These are phyloP conservation scores for Trichoderma aggressivum DNA, from an alignment of 2,329 filamentous ascomycete genomes.

Conservation along the genomic window DNA sequence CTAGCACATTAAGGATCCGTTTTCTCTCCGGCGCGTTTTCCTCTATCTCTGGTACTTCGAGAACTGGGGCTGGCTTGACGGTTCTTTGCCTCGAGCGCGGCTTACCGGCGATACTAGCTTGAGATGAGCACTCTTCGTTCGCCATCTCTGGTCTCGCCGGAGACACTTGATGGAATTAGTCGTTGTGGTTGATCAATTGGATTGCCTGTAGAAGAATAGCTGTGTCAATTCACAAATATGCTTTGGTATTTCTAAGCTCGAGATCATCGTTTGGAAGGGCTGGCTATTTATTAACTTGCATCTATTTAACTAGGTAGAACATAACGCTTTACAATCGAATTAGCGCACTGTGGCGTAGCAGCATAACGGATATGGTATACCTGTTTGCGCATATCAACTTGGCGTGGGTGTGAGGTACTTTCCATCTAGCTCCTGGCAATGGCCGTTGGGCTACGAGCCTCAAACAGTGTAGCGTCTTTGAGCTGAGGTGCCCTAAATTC, in stretches of 20 bases:
- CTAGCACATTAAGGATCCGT: slow-evolving; percentile 51
- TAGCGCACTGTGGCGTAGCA: not conserved
- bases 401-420: not conserved
- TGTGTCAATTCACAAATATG: not conserved
- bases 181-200: too few species aligned
- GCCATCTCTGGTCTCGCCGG: not conserved
- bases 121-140: not conserved
- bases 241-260: not conserved
- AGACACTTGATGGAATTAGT: not conserved
- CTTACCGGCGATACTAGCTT: slow-evolving; percentile 10
- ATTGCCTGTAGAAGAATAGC: not conserved
- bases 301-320: not conserved
- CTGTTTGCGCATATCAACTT: not conserved
- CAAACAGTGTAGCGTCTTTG: not conserved
- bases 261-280: not conserved
- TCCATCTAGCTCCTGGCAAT: not conserved
- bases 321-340: not conserved
- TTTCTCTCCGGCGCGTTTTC: slow-evolving; percentile 52
- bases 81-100: slow-evolving; percentile 39
- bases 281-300: not conserved
- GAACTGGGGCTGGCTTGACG: slow-evolving; percentile 38
- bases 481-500: not conserved
- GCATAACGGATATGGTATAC: slow-evolving; percentile 2
- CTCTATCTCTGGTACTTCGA: slow-evolving; percentile 47
- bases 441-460: not conserved